Conservation (phyloP, 768 basidiomycete species). For the Exsudoporus frostii region DNA sequence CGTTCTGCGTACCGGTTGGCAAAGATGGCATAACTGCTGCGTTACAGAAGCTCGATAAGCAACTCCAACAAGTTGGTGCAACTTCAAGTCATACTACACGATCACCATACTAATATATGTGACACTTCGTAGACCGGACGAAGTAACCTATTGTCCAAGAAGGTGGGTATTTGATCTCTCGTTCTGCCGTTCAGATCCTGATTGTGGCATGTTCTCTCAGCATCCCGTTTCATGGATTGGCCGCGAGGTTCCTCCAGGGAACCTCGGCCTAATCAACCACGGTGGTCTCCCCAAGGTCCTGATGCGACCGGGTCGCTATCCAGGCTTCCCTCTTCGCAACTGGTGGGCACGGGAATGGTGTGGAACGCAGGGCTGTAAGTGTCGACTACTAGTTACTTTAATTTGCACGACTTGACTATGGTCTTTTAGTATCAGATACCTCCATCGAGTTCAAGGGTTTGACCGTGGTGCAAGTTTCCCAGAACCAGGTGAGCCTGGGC, state of each 20-base stretch:
- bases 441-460: slow-evolving; percentile 78
- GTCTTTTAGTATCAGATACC: slow-evolving; percentile 65
- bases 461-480: slow-evolving; percentile 83
- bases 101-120: slow-evolving; percentile 3
- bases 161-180: slow-evolving; percentile 34
- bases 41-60: slow-evolving; percentile 62
- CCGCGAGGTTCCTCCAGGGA: slow-evolving; percentile 67
- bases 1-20: slow-evolving; percentile 69
- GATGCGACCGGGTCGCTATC: slow-evolving; percentile 74
- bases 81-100: background rate
- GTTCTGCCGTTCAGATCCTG: background rate
- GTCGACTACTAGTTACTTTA: background rate
- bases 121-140: slow-evolving; percentile 48
- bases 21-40: slow-evolving; percentile 68
- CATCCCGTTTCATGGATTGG: slow-evolving; percentile 67
- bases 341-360: slow-evolving; percentile 82
- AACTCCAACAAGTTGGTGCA: slow-evolving; percentile 43
- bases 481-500: slow-evolving; percentile 54
- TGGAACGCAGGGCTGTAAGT: slow-evolving; percentile 66
- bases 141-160: slow-evolving; percentile 58
- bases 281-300: slow-evolving; percentile 79
- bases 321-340: slow-evolving; percentile 69
- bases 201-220: slow-evolving; percentile 25
- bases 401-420: background rate
- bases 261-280: slow-evolving; percentile 73